Conservation (phyloP, 805 yeast species). For the Alloascoidea hylecoeti region DNA sequence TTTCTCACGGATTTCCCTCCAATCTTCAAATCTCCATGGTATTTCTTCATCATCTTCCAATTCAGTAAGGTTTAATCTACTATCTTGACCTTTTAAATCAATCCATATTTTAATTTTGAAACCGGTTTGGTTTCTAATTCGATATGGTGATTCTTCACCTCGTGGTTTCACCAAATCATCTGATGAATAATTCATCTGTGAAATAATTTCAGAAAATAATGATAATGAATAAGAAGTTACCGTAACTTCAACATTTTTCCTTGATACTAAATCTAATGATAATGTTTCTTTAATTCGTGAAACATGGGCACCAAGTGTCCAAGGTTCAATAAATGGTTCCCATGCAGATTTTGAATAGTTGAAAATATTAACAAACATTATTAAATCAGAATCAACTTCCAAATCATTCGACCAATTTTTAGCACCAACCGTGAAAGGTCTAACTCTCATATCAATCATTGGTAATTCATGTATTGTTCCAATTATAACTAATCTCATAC, state of each 20-base stretch:
- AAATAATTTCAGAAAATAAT: constrained; percentile 50
- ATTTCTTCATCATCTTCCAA: constrained; percentile 30
- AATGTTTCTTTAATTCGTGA: constrained; percentile 32
- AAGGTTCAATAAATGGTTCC: constrained; percentile 89
- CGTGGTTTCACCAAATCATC: constrained; percentile 47
- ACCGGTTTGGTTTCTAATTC: constrained; percentile 76
- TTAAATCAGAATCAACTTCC: constrained; percentile 51
- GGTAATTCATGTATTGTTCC: constrained; percentile 92
- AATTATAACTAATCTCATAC: constrained; percentile 66
- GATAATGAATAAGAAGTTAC: constrained; percentile 75
- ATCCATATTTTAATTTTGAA: constrained; percentile 71
- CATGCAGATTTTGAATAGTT: constrained; percentile 84
- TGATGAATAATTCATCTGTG: no score
- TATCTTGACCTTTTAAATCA: constrained; percentile 24
- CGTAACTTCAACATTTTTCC: constrained; percentile 66
- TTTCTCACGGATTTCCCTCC: constrained; percentile 76
- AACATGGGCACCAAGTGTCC: constrained; percentile 67
- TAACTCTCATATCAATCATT: constrained; percentile 59
- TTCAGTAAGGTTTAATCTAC: constrained; percentile 12
- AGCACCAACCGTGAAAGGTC: constrained; percentile 54
- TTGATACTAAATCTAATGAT: constrained; percentile 50
- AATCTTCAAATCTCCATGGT: constrained; percentile 92
- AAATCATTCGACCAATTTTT: constrained; percentile 81
- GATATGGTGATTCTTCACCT: constrained; percentile 73
- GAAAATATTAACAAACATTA: constrained; percentile 59